Evolutionary conservation across 2,329 filamentous ascomycete species (phyloP), one percentile per base, ranked within the genome.

Genomic region (Emericellopsis cladophorae): DNA sequence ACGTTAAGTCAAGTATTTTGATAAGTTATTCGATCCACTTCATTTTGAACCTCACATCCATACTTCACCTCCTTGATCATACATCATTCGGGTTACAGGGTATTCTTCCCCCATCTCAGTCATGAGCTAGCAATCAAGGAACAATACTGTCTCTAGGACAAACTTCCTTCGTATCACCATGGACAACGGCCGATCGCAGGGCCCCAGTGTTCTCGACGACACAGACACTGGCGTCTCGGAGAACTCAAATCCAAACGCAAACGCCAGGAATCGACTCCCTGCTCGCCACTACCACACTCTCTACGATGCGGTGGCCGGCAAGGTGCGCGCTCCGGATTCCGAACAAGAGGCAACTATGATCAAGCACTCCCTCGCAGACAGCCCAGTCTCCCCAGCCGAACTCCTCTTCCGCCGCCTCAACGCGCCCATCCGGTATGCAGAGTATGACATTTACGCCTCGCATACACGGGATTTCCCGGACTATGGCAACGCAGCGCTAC

Each of bases 361-460:
- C 38, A 45, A 43, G 36, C 34, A 43, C 44, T 44, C 42, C n/a
- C 38, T 42, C 4, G 40, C 34, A 4, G 39, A 42, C 22, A 31
- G 34, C 15, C 52, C 55, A 8, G 59, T 84, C 5, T 67, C 79
- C 2, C 81, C 84, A 3, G 83, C 87, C 41, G 78, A 85, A 43
- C 75, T 81, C 1, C 69, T 89, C 4, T 88, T 85, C 56, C 74
- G 74, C 23, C 71, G 73, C 37, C 67, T 66, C 46, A 64, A 72
- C 44, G 82, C 83, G 2, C 83, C 83, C 2, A 60, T 67, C 16
- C 76, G 82, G 40, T 86, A 78, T 52, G 72, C 72, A 41, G 83
- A 88, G 58, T 70, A 76, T 44, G 83, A 88, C 57, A 67, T 81
- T 45, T 89, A 88, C 61, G 76, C 74, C 50, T 73, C 79, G 4